phyloP scores from a whole-genome alignment of 768 basidiomycete species.

The Mycena olivaceomarginata region DNA sequence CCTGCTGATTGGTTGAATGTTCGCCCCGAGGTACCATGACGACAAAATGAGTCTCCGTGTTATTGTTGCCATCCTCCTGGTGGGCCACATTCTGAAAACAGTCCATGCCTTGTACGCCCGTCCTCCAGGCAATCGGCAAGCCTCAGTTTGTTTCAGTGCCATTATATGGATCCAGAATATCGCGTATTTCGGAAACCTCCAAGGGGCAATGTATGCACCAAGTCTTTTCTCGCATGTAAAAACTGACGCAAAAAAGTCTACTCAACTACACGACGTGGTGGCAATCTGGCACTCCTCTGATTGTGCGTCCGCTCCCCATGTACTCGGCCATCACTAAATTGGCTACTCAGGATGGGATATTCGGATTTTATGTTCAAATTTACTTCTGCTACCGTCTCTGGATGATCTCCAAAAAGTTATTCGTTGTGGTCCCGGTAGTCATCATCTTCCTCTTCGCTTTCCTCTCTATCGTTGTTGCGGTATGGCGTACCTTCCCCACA shows the following conservation, averaged over 20 bases:
- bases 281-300: constrained; percentile 30
- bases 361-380: constrained; percentile 55
- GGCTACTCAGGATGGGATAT: constrained; percentile 32
- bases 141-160: background rate
- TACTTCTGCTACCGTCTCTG: constrained; percentile 57
- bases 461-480: constrained; percentile 50
- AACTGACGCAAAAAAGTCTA: background rate
- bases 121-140: background rate
- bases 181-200: constrained; percentile 12
- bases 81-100: background rate
- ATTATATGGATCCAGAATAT: constrained; percentile 24
- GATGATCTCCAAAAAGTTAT: constrained; percentile 50
- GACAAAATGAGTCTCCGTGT: constrained; percentile 6
- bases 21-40: constrained; percentile 8
- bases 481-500: constrained; percentile 36
- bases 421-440: constrained; percentile 46
- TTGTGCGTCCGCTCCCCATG: background rate
- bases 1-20: background rate
- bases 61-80: background rate
- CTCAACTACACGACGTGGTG: constrained; percentile 35
- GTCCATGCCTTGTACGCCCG: constrained; percentile 12
- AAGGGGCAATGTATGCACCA: constrained; percentile 22
- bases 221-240: background rate
- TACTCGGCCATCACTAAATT: background rate
- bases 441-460: constrained; percentile 52